These are phyloP conservation scores for Botrytis sinoallii DNA, from an alignment of 2,329 filamentous ascomycete species.

Conservation along the genomic window DNA sequence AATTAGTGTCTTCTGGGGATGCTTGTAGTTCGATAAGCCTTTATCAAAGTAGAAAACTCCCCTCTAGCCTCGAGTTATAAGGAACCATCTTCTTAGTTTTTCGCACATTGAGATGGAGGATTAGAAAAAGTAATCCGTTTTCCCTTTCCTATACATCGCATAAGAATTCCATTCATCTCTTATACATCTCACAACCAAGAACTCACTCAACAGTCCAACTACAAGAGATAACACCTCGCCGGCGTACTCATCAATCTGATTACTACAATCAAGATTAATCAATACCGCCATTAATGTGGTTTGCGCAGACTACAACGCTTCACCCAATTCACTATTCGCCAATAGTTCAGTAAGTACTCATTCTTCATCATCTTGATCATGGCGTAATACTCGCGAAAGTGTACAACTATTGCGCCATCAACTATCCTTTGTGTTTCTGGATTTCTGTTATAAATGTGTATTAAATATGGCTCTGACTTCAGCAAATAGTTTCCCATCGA, in stretches of 20 bases:
- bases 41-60: neutral
- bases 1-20: neutral
- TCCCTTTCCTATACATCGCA: neutral
- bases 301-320: neutral
- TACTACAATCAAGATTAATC: neutral
- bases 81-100: neutral
- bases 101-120: neutral
- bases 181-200: neutral
- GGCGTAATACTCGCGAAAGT: conserved; percentile 2
- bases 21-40: neutral
- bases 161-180: neutral
- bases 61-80: neutral
- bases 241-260: neutral
- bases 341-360: conserved; percentile 18
- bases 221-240: neutral
- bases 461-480: neutral
- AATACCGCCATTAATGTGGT: conserved; percentile 18
- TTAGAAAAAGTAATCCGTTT: neutral
- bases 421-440: neutral
- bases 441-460: neutral
- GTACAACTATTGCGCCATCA: conserved; percentile 4
- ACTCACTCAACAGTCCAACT: neutral
- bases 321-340: conserved; percentile 14
- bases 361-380: neutral
- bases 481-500: conserved; percentile 3